phyloP scores from a whole-genome alignment of 352 stramenopile species.

The Phytophthora boehmeriae region DNA sequence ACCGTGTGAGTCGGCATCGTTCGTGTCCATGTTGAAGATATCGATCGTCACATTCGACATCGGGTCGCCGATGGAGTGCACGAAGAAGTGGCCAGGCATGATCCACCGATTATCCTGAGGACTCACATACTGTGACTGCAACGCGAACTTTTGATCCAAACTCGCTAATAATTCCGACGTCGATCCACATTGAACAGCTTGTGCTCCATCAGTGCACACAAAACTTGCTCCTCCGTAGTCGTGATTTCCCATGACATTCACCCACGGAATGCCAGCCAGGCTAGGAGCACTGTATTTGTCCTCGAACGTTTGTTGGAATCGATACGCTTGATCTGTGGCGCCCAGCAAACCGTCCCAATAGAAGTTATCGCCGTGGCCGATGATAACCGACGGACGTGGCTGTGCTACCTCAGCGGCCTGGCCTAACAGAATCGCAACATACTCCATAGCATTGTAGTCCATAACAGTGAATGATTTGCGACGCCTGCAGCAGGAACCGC shows the following conservation, averaged over 20 bases:
- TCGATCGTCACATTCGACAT: conserved; percentile 72
- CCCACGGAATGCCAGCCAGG: conserved; percentile 73
- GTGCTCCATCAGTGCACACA: conserved; percentile 59
- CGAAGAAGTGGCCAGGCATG: conserved; percentile 85
- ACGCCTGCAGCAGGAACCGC: conserved; percentile 67
- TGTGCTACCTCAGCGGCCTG: conserved; percentile 41
- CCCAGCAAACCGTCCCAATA: conserved; percentile 80
- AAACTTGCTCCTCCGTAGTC: conserved; percentile 85
- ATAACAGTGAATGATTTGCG: conserved; percentile 61
- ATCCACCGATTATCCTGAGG: conserved; percentile 83
- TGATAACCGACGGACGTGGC: conserved; percentile 42
- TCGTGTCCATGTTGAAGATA: conserved; percentile 89
- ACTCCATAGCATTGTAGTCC: conserved; percentile 78
- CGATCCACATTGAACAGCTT: conserved; percentile 50
- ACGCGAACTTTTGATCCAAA: conserved; percentile 73
- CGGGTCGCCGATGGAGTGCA: conserved; percentile 67
- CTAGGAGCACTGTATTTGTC: conserved; percentile 58
- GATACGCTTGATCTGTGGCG: conserved; percentile 59
- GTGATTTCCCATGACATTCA: conserved; percentile 89
- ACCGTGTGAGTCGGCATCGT: conserved; percentile 68
- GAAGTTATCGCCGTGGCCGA: conserved; percentile 82
- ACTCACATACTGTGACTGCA: conserved; percentile 82
- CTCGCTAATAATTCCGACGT: conserved; percentile 44
- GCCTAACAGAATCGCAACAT: conserved; percentile 60
- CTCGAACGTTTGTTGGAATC: conserved; percentile 84